phyloP scores from a whole-genome alignment of 2,329 filamentous ascomycete genomes.

The Paracamarosporium sp. region DNA sequence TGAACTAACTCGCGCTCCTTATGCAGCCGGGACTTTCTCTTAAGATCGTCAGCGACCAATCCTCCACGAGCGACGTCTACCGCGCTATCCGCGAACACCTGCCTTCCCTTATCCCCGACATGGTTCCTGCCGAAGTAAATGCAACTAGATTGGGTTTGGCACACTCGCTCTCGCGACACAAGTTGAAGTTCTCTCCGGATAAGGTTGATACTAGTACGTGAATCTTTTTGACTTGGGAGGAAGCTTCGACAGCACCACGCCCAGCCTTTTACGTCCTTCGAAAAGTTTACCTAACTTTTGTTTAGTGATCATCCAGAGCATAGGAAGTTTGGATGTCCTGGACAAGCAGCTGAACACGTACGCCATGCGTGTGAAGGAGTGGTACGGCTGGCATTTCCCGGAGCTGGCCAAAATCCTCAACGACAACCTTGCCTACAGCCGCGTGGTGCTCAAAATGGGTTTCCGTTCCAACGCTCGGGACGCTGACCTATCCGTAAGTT shows the following conservation, averaged over 20 bases:
- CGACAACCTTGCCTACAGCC: conserved; percentile 75
- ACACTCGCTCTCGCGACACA: conserved; percentile 90
- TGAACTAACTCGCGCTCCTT: too few relatives aligned
- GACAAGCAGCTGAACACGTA: conserved; percentile 99
- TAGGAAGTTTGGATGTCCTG: conserved; percentile 85
- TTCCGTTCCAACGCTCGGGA: conserved; percentile 81
- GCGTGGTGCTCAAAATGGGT: conserved; percentile 86
- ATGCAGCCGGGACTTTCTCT: conserved; percentile 88
- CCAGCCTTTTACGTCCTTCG: background rate
- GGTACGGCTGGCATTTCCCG: conserved; percentile 99
- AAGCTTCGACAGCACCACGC: background rate
- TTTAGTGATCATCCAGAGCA: conserved; percentile 89
- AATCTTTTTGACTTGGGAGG: background rate
- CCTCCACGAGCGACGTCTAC: conserved; percentile 85
- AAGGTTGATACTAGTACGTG: conserved; percentile 84
- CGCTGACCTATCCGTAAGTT: conserved; percentile 69
- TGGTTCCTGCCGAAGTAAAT: conserved; percentile 83
- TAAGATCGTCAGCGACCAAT: conserved; percentile 78
- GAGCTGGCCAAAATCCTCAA: conserved; percentile 92
- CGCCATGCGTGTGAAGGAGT: conserved; percentile 99
- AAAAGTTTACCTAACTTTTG: background rate
- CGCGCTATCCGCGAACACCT: conserved; percentile 93
- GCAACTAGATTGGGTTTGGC: conserved; percentile 97
- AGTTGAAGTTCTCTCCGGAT: conserved; percentile 97
- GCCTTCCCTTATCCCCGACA: conserved; percentile 86